Base-by-base conservation (phyloP, 306 rosid species). In the Prinsepia uniflora region DNA sequence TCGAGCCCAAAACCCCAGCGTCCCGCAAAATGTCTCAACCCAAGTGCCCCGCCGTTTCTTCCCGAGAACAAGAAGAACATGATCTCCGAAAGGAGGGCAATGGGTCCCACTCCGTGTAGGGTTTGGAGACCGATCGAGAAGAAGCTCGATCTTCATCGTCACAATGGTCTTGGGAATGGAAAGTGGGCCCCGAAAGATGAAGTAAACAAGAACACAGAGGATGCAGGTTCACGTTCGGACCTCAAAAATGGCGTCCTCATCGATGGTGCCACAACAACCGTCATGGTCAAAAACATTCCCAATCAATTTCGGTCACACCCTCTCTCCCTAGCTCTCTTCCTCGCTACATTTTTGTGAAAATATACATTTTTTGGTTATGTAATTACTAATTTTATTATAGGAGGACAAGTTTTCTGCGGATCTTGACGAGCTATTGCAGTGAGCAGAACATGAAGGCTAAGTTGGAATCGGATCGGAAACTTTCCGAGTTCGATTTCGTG, bases 401-500 rank as follows among this genome's bases (percentile, higher is more conserved):
- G n/a, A 41, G 70, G 50, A 2, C 19, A 5, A 24, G 62, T 14
- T 56, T 87, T 58, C 3, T 82, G 0, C 3, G 1, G 18, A 68
- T 87, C 7, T 6, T 87, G 58, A 75, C 70, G 17, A 39, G 53
- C 9, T 72, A 82, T 24, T 87, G 92, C 58, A 22, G 19, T 4
- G 9, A 20, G 0, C 68, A 64, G 55, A 86, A 86, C 71, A 17
- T 1, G 1, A 54, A 0, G 22, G 12, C 6, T 48, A 14, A 48
- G 6, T 11, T 53, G 10, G 11, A 4, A 10, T 30, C 61, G 0
- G 44, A 13, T 5, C 48, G 40, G 3, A 44, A 11, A 55, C 69
- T 48, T 48, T 83, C 85, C 0, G 74, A 74, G 63, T 85, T 66
- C 52, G 84, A 85, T 68, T 81, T 88, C n/a, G 58, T 85, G 2